Conservation (phyloP, 73 alveolate species). For the Paramecium pentaurelia region DNA sequence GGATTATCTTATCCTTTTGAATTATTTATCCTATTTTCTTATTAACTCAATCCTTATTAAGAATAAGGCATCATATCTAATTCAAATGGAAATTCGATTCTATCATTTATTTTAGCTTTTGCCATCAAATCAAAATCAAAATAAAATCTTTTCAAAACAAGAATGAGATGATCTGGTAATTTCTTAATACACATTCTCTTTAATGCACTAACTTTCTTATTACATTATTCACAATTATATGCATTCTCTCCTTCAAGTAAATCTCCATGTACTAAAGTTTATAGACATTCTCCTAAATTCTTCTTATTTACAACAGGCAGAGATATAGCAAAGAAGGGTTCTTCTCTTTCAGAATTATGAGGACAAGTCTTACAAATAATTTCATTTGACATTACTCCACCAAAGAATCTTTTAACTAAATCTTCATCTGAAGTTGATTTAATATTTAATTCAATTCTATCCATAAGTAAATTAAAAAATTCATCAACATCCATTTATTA, state of each 20-base stretch:
- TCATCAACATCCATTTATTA: slow-evolving; percentile 77
- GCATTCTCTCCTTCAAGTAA: slow-evolving; percentile 96
- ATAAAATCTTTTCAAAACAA: slow-evolving; percentile 93
- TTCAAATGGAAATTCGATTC: slow-evolving; percentile 94
- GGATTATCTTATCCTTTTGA: slow-evolving; percentile 64
- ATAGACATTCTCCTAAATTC: slow-evolving; percentile 85
- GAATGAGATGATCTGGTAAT: slow-evolving; percentile 89
- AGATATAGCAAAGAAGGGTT: slow-evolving; percentile 48
- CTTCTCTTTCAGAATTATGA: slow-evolving; percentile 58
- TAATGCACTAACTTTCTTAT: slow-evolving; percentile 88
- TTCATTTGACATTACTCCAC: slow-evolving; percentile 73
- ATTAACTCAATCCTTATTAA: slow-evolving; percentile 86
- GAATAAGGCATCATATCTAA: slow-evolving; percentile 94
- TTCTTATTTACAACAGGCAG: slow-evolving; percentile 86
- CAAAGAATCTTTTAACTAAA: slow-evolving; percentile 75
- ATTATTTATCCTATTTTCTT: slow-evolving; percentile 63
- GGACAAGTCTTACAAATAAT: slow-evolving; percentile 56
- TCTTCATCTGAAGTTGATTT: slow-evolving; percentile 76
- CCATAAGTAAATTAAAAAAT: slow-evolving; percentile 74
- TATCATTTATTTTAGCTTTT: slow-evolving; percentile 92
- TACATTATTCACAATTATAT: slow-evolving; percentile 91
- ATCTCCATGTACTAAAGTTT: slow-evolving; percentile 92
- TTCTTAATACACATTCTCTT: slow-evolving; percentile 91
- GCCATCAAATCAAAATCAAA: slow-evolving; percentile 92
- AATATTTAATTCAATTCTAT: slow-evolving; percentile 75